Percentiles rank a stretch among this genome's conserved stretches.
Conservation (phyloP, 441 rosid species). For the Cnidoscolus chayamansa region DNA sequence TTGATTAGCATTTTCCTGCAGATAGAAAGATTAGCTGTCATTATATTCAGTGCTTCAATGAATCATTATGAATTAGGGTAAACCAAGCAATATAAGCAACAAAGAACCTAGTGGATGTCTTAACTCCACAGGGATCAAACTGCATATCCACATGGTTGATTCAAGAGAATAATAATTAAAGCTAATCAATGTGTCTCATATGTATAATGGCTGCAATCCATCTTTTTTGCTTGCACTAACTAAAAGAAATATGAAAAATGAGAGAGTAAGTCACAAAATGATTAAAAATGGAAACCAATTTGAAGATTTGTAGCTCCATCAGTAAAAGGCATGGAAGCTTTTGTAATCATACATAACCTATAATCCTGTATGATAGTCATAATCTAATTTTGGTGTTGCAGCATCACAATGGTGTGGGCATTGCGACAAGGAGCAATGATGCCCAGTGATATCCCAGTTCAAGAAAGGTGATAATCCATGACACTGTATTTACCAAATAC, state of each 20-base stretch:
- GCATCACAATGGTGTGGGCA: not conserved
- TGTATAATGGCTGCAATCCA: not conserved
- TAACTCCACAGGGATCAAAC: not conserved
- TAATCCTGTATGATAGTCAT: not conserved
- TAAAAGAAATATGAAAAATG: not conserved
- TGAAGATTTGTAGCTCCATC: slow-evolving; percentile 1
- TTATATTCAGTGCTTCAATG: not conserved
- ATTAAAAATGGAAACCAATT: not conserved
- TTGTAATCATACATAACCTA: too few relatives aligned
- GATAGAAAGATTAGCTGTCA: slow-evolving; percentile 23
- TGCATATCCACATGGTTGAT: slow-evolving; percentile 4
- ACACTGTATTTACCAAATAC: slow-evolving; percentile 16
- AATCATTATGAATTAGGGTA: not conserved
- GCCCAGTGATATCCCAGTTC: slow-evolving; percentile 10
- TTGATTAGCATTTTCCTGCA: slow-evolving; percentile 81
- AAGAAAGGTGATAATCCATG: not conserved
- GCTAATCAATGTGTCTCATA: not conserved
- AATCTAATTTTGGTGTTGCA: not conserved
- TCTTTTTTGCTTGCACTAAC: not conserved
- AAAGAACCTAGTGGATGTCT: not conserved
- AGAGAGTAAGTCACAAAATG: not conserved
- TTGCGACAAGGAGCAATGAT: slow-evolving; percentile 1
- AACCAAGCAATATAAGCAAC: not conserved
- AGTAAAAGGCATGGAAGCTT: not conserved
- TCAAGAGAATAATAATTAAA: not conserved